Conservation (phyloP, 2,329 filamentous ascomycete genomes). For the Cucurbitaria berberidis region DNA sequence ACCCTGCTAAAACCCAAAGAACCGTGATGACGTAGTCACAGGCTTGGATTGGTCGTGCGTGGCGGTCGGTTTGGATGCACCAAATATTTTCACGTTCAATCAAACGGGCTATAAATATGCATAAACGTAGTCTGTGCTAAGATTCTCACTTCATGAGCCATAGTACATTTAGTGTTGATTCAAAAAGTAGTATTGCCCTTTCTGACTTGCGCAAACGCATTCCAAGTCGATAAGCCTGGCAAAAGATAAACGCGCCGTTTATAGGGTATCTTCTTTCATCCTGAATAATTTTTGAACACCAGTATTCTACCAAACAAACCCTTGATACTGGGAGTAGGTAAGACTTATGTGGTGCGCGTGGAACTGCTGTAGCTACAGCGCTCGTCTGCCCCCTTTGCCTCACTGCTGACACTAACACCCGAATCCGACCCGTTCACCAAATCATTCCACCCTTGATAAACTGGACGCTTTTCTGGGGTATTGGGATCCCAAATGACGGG, state of each 20-base stretch:
- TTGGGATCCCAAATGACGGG: conserved; percentile 4
- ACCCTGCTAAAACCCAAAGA: background rate
- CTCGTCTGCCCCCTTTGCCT: background rate
- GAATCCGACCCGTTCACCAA: background rate
- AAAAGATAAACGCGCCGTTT: background rate
- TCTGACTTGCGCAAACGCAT: background rate
- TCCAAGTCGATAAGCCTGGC: too few species aligned
- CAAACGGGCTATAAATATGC: conserved; percentile 21
- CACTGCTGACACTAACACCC: background rate
- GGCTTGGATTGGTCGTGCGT: conserved; percentile 25
- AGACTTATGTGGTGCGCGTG: background rate
- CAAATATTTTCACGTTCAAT: conserved; percentile 23
- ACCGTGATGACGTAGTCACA: conserved; percentile 1
- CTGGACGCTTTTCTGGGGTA: background rate
- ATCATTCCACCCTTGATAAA: background rate
- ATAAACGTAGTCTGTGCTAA: background rate
- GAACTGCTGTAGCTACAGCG: background rate
- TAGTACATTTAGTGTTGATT: background rate
- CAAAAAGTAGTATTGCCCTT: background rate
- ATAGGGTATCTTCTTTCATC: background rate
- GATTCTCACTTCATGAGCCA: background rate
- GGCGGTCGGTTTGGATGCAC: conserved; percentile 22
- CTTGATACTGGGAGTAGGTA: background rate
- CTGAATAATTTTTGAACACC: background rate
- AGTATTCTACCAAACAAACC: background rate